Percentiles rank a stretch among this genome's conserved stretches.
phyloP scores from a whole-genome alignment of 2,329 filamentous ascomycete species.

The Elsinoe batatas region DNA sequence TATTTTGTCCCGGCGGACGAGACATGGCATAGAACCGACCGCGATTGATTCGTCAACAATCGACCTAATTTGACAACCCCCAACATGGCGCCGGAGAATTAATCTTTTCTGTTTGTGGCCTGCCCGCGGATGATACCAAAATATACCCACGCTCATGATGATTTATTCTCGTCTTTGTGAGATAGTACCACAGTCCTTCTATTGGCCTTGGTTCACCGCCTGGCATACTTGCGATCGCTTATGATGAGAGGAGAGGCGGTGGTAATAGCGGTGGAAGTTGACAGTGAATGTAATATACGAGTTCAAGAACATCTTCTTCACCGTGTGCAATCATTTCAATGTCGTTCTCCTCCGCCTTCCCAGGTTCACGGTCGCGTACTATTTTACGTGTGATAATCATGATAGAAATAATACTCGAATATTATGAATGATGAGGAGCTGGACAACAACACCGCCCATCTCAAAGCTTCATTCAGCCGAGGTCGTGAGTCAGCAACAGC shows the following conservation, averaged over 20 bases:
- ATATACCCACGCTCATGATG: conserved; percentile 1
- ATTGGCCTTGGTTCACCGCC: background rate
- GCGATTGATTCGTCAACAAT: background rate
- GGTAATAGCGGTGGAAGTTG: background rate
- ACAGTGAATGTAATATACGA: background rate
- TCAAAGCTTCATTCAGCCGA: conserved; percentile 5
- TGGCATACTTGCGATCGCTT: conserved; percentile 3
- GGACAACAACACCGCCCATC: background rate
- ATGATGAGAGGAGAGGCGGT: background rate
- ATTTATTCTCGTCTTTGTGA: background rate
- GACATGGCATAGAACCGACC: background rate
- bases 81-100: conserved; percentile 4
- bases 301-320: background rate
- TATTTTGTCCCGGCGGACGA: background rate
- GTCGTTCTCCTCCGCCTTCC: background rate
- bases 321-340: background rate
- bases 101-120: background rate
- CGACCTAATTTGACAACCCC: background rate
- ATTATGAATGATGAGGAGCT: background rate
- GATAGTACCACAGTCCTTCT: background rate
- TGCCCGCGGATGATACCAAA: background rate
- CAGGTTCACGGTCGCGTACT: too few relatives aligned
- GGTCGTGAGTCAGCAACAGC: background rate
- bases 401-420: background rate
- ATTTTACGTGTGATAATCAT: background rate